Base-by-base conservation (phyloP, 1,284 basidiomycete genomes). In the Cutaneotrichosporon sp. region DNA sequence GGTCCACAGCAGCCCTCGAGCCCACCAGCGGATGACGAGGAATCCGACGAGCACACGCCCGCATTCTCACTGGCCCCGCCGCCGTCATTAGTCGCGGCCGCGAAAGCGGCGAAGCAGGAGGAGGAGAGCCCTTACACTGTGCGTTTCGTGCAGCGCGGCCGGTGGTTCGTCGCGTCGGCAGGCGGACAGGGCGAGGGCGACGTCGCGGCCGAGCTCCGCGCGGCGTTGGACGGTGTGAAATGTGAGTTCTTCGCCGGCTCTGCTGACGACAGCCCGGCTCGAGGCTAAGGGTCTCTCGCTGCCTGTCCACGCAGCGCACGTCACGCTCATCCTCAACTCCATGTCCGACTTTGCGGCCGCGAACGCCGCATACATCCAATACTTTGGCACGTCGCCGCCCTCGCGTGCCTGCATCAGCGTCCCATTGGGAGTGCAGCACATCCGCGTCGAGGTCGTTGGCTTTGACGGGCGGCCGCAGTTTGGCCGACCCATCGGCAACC, bases 351-450 rank as follows among this genome's bases (percentile, higher is more conserved):
- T 99, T 77, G 80, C 86, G 5, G 76, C 82, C 34, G 85, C 94
- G 62, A 95, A 99, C 82, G 81, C 83, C 0, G 83, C 90, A 9
- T 99, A 98, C 76, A 80, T 85, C 0, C 83, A 84, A 4, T 91
- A 88, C 75, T 99, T 99, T 76, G 93, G 93, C 1, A 86, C 87
- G 10, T 94, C 91, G 40, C 97, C 97, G 0, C 96, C 97, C 1
- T 88, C 92, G 2, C 88, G 97, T 8, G 95, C 94, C 14, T 97
- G 93, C 74, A 89, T 99, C 5, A 89, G 89, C 1, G 87, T 92
- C 0, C 85, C 87, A 62, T 85, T 93, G 11, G 59, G 77, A 4
- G 82, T 83, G 4, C 78, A 83, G 55, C 85, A 87, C 1, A 81
- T 95, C 34, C 82, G 84, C 57, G 78, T 97, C n/a, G 92, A 95